Conservation (phyloP, 805 yeast species). For the Millerozyma acaciae region DNA sequence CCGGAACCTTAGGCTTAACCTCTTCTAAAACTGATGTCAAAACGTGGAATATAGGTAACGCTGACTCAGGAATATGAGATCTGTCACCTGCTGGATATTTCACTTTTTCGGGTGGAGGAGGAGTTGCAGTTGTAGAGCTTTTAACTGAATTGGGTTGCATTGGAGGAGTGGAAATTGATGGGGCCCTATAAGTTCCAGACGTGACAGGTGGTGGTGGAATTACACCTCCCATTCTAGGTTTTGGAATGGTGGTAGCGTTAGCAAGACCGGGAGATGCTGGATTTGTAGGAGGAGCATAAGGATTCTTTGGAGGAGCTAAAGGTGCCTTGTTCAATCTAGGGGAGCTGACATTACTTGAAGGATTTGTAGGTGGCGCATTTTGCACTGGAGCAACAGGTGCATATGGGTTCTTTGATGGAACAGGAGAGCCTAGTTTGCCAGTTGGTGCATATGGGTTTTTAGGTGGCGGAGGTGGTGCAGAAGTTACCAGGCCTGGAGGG, state of each 20-base stretch:
- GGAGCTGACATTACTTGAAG: conserved; percentile 4
- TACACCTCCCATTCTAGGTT: conserved; percentile 18
- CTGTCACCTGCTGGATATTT: conserved; percentile 63
- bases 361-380: conserved; percentile 5
- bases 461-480: conserved; percentile 28
- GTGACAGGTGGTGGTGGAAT: conserved; percentile 15
- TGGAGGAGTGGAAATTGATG: conserved; percentile 17
- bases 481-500: conserved; percentile 19
- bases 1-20: conserved; percentile 73
- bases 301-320: conserved; percentile 18
- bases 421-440: conserved; percentile 11
- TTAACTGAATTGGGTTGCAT: conserved; percentile 5
- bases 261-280: conserved; percentile 9
- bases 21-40: conserved; percentile 53
- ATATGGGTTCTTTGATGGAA: conserved; percentile 16
- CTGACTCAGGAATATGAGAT: conserved; percentile 57
- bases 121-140: conserved; percentile 9
- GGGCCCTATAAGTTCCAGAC: conserved; percentile 22
- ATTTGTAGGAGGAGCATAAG: conserved; percentile 20
- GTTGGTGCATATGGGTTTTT: conserved; percentile 28
- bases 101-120: conserved; percentile 21
- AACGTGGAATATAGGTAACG: conserved; percentile 54
- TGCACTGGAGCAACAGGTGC: conserved; percentile 13
- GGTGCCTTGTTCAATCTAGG: conserved; percentile 7
- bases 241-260: conserved; percentile 12